These are phyloP conservation scores for Yarrowia phangngaensis DNA, from an alignment of 805 yeast genomes.

Conservation along the genomic window DNA sequence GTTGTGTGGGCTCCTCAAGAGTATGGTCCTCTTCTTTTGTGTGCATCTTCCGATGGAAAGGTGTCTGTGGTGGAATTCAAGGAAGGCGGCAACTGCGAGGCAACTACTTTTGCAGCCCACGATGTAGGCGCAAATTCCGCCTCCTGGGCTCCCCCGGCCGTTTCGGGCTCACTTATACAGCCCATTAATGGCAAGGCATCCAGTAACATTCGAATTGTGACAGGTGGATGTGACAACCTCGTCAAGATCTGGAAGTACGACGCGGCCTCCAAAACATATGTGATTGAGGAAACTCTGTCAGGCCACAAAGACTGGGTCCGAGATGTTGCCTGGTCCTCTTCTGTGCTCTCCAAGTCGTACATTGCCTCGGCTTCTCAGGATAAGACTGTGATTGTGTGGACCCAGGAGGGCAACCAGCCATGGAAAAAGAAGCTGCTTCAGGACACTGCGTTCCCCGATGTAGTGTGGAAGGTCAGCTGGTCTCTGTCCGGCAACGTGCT, in stretches of 20 bases:
- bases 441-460: conserved; percentile 87
- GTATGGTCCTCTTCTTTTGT: conserved; percentile 84
- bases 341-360: conserved; percentile 77
- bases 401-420: conserved; percentile 61
- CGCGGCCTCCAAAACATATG: conserved; percentile 52
- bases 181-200: conserved; percentile 28
- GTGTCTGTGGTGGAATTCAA: conserved; percentile 87
- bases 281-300: conserved; percentile 68
- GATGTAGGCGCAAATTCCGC: conserved; percentile 92
- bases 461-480: conserved; percentile 98
- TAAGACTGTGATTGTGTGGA: conserved; percentile 91
- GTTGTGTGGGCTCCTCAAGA: conserved; percentile 98
- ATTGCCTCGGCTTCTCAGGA: conserved; percentile 98
- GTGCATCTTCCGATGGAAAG: conserved; percentile 90
- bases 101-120: conserved; percentile 68
- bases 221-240: conserved; percentile 93
- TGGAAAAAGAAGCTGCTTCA: conserved; percentile 82
- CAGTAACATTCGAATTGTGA: conserved; percentile 59
- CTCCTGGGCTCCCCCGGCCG: conserved; percentile 55
- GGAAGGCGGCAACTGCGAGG: conserved; percentile 69
- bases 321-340: conserved; percentile 98
- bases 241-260: conserved; percentile 86
- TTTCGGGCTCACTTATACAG: conserved; percentile 37
- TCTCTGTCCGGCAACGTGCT: conserved; percentile 90
- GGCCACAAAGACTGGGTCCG: conserved; percentile 99